Evolutionary conservation across 2,329 filamentous ascomycete species (phyloP).

Genomic region (Colletotrichum lupini): DNA sequence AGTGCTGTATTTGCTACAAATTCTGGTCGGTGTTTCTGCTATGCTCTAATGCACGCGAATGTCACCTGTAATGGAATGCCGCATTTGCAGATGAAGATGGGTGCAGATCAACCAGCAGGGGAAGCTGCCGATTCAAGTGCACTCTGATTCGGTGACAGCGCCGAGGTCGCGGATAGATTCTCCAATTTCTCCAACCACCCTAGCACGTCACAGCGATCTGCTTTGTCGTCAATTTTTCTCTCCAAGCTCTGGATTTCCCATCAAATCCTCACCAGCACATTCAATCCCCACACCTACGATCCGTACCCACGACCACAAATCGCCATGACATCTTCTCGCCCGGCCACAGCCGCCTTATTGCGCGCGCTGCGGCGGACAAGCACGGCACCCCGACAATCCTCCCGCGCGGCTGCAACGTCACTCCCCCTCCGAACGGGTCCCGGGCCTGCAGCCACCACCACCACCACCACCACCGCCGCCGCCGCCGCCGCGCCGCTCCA

Average conservation of each 20-base stretch:
- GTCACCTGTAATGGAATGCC: background rate
- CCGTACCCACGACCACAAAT: background rate
- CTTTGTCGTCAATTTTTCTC: conserved; percentile 21
- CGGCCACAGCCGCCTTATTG: conserved; percentile 31
- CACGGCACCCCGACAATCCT: background rate
- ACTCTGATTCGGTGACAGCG: conserved; percentile 12
- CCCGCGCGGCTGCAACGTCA: conserved; percentile 16
- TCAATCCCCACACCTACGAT: background rate
- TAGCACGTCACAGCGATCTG: conserved; percentile 35
- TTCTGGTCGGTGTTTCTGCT: background rate
- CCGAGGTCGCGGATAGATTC: background rate
- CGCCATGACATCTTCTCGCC: conserved; percentile 31
- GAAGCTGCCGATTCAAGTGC: background rate
- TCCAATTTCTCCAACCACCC: conserved; percentile 6
- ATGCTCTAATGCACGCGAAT: background rate
- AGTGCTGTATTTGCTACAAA: background rate
- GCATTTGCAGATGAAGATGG: background rate
- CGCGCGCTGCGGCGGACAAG: conserved; percentile 25
- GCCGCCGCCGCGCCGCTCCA: background rate
- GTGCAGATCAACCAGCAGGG: background rate
- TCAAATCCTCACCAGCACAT: conserved; percentile 30
- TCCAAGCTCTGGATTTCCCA: conserved; percentile 23
- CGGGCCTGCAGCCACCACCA: background rate
- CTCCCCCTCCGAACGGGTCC: background rate
- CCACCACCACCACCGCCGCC: no score